phyloP scores from a whole-genome alignment of 2,329 filamentous ascomycete genomes.

The Rhinocladiella mackenziei region DNA sequence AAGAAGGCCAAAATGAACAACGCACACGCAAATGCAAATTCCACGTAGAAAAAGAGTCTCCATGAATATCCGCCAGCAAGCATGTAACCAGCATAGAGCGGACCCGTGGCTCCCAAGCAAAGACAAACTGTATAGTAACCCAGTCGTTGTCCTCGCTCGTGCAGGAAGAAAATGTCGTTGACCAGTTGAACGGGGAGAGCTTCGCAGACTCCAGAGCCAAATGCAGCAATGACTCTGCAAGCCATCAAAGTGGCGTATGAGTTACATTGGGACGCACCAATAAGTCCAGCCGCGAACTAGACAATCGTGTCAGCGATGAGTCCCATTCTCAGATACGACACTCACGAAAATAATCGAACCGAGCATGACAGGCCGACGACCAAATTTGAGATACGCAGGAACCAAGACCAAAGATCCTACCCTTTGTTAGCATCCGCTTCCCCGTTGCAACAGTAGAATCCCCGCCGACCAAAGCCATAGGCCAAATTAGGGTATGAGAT shows the following conservation, averaged over 20 bases:
- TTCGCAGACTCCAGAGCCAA: conserved; percentile 46
- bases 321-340: conserved; percentile 7
- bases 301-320: conserved; percentile 3
- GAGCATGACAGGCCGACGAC: conserved; percentile 44
- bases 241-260: conserved; percentile 43
- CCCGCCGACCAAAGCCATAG: conserved; percentile 59
- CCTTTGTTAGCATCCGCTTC: no score
- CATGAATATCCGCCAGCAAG: conserved; percentile 56
- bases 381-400: conserved; percentile 54
- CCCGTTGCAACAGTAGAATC: no score
- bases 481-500: conserved; percentile 59
- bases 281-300: conserved; percentile 41
- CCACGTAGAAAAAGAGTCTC: conserved; percentile 60
- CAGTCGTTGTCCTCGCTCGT: conserved; percentile 49
- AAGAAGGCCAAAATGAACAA: conserved; percentile 50
- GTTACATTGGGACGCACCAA: conserved; percentile 41
- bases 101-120: conserved; percentile 37
- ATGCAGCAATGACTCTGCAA: conserved; percentile 41
- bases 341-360: conserved; percentile 39
- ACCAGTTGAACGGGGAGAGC: conserved; percentile 47
- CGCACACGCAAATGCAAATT: conserved; percentile 51
- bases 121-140: conserved; percentile 55
- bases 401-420: conserved; percentile 55
- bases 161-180: conserved; percentile 48
- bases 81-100: conserved; percentile 60